Percentiles rank a stretch among this genome's conserved stretches.
Conservation (phyloP, 441 rosid genomes). For the Geranium incanum region DNA sequence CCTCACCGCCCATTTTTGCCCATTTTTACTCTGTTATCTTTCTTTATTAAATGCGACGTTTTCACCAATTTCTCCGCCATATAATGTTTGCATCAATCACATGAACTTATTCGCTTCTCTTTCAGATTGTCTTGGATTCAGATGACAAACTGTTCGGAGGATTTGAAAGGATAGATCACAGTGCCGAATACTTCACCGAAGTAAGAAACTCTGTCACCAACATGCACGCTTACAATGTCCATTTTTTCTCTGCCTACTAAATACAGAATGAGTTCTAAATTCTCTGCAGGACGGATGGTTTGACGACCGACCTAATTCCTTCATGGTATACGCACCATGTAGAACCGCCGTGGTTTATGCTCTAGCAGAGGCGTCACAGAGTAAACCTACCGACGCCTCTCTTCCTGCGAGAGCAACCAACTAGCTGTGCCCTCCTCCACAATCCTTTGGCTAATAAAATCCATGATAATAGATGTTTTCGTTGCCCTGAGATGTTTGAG, state of each 20-base stretch:
- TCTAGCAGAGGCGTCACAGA: conserved; percentile 30
- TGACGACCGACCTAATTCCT: conserved; percentile 66
- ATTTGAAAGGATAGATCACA: conserved; percentile 49
- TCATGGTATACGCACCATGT: conserved; percentile 72
- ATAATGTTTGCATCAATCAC: not conserved
- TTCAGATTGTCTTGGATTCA: conserved; percentile 77
- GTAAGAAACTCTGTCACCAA: conserved; percentile 39
- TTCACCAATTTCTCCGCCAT: not conserved
- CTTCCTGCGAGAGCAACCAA: not conserved
- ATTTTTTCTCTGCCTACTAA: not conserved
- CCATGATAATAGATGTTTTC: not conserved
- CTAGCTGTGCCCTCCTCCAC: not conserved
- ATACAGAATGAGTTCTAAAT: conserved; percentile 5
- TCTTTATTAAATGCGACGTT: not conserved
- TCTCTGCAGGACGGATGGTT: conserved; percentile 62
- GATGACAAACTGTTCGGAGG: conserved; percentile 77
- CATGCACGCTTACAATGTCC: not conserved
- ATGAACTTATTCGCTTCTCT: not conserved
- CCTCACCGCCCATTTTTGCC: too few species aligned
- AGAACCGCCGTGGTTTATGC: conserved; percentile 91
- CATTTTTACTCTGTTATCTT: too few species aligned
- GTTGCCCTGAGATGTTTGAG: not conserved
- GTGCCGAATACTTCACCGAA: conserved; percentile 59
- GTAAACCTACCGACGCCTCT: not conserved
- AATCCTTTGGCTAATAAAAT: not conserved